Evolutionary conservation across 2,329 filamentous ascomycete species (phyloP), one percentile per base, ranked within the genome.

Genomic region (Xylaria sp.): DNA sequence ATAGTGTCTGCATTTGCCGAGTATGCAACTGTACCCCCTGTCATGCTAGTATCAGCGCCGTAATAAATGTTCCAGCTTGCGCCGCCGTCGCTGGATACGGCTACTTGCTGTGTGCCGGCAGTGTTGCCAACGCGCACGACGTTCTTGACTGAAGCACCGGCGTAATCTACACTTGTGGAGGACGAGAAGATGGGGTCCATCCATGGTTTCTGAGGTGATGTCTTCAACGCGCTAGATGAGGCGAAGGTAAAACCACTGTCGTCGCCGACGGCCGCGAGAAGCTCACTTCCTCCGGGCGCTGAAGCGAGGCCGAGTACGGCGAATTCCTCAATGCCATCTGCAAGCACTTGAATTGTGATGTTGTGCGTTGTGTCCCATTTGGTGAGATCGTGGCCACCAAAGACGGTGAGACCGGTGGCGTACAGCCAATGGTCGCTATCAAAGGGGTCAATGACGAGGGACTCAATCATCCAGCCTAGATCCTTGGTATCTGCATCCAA

Each of bases 401-500:
- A 86, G 53, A 87, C 77, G 0, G 85, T 87, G n/a, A 83, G 76
- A 2, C 87, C 87, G 0, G 87, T 89, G n/a, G 85, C 86, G 66
- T 89, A 89, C 0, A 89, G 78, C 85, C 86, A 89, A 74, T 88
- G 87, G 73, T 88, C 82, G 65, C 85, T 87, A 72, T 89, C 86
- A 31, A 83, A 81, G 0, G 87, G 87, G 72, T 89, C 81, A 59
- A 89, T 89, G 26, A 85, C 85, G 7, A 89, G 76, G 0, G 83
- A 79, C 72, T 89, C 87, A 9, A 89, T 86, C 87, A 89, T 89
- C 87, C 87, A 89, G 0, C 87, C 87, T 3, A 89, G 76, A 36
- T 81, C 80, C 77, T 87, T 86, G 15, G 79, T 81, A 64, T 86
- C 84, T 6, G 76, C 74, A 3, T 83, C 80, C 17, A 85, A 76